phyloP scores from a whole-genome alignment of 306 rosid species.

The Cucumis cinereus region DNA sequence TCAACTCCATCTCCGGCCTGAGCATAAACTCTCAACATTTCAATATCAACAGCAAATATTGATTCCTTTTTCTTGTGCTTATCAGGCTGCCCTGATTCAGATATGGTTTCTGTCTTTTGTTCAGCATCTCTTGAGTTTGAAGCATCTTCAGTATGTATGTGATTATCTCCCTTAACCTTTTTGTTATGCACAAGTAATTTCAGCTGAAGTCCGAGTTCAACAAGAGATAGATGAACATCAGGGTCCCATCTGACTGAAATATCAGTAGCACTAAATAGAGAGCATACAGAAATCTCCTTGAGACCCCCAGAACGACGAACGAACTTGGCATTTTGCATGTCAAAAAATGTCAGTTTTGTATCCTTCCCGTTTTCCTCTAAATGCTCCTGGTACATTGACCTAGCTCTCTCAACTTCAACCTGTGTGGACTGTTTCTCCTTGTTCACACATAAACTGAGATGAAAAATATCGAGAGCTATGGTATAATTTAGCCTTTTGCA shows the following conservation, averaged over 20 bases:
- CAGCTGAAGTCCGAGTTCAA: constrained; percentile 68
- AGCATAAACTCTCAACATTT: constrained; percentile 69
- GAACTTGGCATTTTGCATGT: constrained; percentile 92
- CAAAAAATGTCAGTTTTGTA: constrained; percentile 63
- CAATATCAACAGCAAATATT: constrained; percentile 87
- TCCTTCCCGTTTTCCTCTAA: constrained; percentile 56
- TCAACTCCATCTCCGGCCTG: constrained; percentile 95
- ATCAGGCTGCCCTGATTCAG: constrained; percentile 43
- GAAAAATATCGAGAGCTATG: constrained; percentile 75
- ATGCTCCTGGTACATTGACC: constrained; percentile 72
- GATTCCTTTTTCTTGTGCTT: constrained; percentile 81
- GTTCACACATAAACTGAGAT: constrained; percentile 65
- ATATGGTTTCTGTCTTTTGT: constrained; percentile 37
- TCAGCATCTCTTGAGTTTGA: constrained; percentile 28
- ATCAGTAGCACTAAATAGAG: constrained; percentile 97
- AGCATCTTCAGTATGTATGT: constrained; percentile 26
- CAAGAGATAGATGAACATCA: constrained; percentile 66
- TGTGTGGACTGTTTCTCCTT: constrained; percentile 86
- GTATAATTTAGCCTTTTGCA: constrained; percentile 55
- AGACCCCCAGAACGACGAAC: constrained; percentile 82
- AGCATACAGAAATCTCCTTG: constrained; percentile 82
- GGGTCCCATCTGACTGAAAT: constrained; percentile 91
- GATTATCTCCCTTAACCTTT: constrained; percentile 45
- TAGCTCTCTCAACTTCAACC: constrained; percentile 85
- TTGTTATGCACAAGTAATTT: constrained; percentile 61